A percentile compares a stretch with the other conserved stretches of the same genome.
phyloP scores from a whole-genome alignment of 441 rosid species.

The Gossypium aridum region DNA sequence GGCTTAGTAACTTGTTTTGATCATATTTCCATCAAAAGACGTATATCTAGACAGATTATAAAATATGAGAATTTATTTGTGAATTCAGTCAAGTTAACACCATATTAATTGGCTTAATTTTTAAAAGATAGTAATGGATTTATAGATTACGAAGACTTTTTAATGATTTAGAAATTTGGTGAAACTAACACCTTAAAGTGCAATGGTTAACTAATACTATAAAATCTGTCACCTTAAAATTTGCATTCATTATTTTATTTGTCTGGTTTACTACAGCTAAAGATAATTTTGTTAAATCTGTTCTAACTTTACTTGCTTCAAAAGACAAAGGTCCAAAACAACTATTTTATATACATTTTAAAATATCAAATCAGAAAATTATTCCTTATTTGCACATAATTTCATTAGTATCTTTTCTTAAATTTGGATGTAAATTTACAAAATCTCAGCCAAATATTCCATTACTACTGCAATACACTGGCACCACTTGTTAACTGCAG shows the following conservation, averaged over 20 bases:
- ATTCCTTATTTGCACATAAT: not conserved
- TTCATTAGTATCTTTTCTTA: not conserved
- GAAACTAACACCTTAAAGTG: not conserved
- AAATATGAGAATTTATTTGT: not conserved
- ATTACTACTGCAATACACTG: not conserved
- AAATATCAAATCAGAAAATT: not conserved
- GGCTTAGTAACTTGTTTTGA: not conserved
- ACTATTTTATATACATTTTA: not conserved
- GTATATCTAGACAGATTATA: not conserved
- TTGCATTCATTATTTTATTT: slow-evolving; percentile 4
- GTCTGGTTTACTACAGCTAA: not conserved
- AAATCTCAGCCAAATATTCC: not conserved
- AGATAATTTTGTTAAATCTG: not conserved
- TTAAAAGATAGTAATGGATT: not conserved
- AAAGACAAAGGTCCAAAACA: not conserved
- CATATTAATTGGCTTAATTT: not conserved
- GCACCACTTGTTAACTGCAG: not conserved
- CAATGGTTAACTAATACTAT: not conserved
- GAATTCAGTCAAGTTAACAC: not conserved
- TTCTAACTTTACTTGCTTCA: not conserved
- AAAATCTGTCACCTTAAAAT: not conserved
- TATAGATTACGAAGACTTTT: not conserved
- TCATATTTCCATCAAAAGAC: not conserved
- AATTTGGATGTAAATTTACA: not conserved
- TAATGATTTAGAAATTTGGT: not conserved